Base-by-base conservation (phyloP, 768 basidiomycete species). In the Coprinopsis sp. region DNA sequence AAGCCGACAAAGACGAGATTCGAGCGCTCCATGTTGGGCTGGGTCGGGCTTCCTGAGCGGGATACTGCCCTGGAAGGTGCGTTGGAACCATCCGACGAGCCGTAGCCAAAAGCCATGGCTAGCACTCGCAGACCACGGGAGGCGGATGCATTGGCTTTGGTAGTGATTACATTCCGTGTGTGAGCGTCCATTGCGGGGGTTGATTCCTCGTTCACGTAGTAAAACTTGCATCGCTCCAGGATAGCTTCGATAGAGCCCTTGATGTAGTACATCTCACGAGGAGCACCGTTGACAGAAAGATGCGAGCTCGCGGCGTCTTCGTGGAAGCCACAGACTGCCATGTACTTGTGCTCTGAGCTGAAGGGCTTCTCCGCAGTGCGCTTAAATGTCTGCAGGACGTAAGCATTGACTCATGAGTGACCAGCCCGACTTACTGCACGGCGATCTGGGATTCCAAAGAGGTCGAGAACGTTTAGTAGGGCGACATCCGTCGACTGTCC, bases 401-500 rank as follows among this genome's bases (percentile, higher is more conserved):
- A 50, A n/a, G 46, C 33, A 24, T 16, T 11, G 21, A 2, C 14
- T 33, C 25, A 11, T 24, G 25, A 39, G 38, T 23, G 3, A 34
- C 23, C 19, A 29, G 10, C n/a, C 29, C 11, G 16, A 67, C 84
- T 43, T 62, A 91, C 91, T 54, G 68, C 64, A 42, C 94, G 76
- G 33, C 78, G 79, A 59, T 96, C 92, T 12, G 73, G 64, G 21
- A 88, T 57, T 1, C 75, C 79, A 50, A 92, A 86, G 0, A 76
- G 57, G 3, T 78, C 70, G 28, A 94, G 66, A 3, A 91, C 79
- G 54, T 94, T 91, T 31, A 96, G 68, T 34, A 97, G 63, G 2
- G 95, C 94, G 2, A 96, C 92, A 57, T 98, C 94, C 0, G 94
- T 97, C 6, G 89, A 82, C 61, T 95, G 94, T 2, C 94, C 94